Base-by-base conservation (phyloP, 768 basidiomycete species). In the Candolleomyces aberdarensis region DNA sequence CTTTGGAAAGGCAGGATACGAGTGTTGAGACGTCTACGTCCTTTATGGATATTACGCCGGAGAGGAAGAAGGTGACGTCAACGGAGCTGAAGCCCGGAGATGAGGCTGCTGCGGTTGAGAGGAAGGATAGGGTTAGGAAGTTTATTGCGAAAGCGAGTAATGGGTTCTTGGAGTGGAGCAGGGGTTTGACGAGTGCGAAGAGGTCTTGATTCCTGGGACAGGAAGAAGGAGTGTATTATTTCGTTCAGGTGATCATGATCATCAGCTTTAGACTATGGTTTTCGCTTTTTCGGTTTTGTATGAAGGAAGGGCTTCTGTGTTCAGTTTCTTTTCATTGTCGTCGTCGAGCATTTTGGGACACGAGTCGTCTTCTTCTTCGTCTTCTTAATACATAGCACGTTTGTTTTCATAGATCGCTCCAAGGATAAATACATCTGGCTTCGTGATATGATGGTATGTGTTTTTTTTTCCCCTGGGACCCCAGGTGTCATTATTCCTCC, bases 41-140 rank as follows among this genome's bases (percentile, higher is more conserved):
- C 9, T 78, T 78, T 62, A 78, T 78, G 36, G 71, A 76, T 60
- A 73, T 78, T 57, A 74, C 73, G 20, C 75, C 73, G 26, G 73
- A 75, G 32, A 65, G 53, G 58, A 22, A 36, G 36, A 36, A 36
- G 36, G 36, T 26, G 26, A 26, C 26, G 26, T 26, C 26, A 26
- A 26, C 26, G 3, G 26, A 26, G 26, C 26, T 26, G 26, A 26
- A 26, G 26, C 26, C 26, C 26, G 26, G 26, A 26, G 26, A 26
- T 26, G 26, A 26, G 26, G 39, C 36, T 29, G 36, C 32, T 52
- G 48, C 53, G 48, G 36, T 14, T 40, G 60, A 59, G 14, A 68
- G 59, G 51, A 60, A 62, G 50, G 68, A 67, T 49, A 64, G 65
- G 32, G 60, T 73, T 46, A 68, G 63, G 50, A 63, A 49, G 47